A percentile compares a stretch with the other conserved stretches of the same genome.
phyloP scores from a whole-genome alignment of 257 asterid species.

The Schizonepeta tenuifolia region DNA sequence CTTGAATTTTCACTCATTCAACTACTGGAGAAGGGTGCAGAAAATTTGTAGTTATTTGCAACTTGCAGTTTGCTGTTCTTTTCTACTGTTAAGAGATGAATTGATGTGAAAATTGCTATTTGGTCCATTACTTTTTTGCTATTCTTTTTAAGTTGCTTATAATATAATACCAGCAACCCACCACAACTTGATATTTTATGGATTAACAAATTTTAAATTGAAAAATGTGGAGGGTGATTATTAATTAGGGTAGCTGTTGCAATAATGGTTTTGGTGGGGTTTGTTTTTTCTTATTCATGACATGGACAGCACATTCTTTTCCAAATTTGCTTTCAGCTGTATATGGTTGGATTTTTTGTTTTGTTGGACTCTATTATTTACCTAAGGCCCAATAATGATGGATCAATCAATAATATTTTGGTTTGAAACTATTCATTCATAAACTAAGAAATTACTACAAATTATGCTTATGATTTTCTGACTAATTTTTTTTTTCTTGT shows the following conservation, averaged over 20 bases:
- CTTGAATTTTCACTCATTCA: not conserved
- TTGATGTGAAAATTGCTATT: not conserved
- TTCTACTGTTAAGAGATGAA: not conserved
- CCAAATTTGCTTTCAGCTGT: no score
- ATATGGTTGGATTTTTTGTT: not conserved
- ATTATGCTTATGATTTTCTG: not conserved
- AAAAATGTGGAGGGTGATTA: slow-evolving; percentile 19
- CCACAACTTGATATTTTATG: slow-evolving; percentile 7
- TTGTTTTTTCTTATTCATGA: not conserved
- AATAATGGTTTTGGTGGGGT: slow-evolving; percentile 38
- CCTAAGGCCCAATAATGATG: not conserved
- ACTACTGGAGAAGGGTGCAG: not conserved
- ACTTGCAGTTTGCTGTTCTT: not conserved
- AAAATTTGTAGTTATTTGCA: not conserved
- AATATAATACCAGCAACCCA: not conserved
- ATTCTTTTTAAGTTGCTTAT: not conserved
- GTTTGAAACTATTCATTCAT: not conserved
- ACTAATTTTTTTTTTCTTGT: not conserved
- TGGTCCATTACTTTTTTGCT: slow-evolving; percentile 1
- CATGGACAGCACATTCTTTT: slow-evolving; percentile 7
- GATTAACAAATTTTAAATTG: not conserved
- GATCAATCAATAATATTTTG: not conserved
- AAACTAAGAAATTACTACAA: not conserved
- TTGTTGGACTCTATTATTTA: not conserved
- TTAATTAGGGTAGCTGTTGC: slow-evolving; percentile 23